Evolutionary conservation across 1,284 basidiomycete genomes (phyloP), one percentile per base, ranked within the genome.

Genomic region (Moesziomyces antarcticus): DNA sequence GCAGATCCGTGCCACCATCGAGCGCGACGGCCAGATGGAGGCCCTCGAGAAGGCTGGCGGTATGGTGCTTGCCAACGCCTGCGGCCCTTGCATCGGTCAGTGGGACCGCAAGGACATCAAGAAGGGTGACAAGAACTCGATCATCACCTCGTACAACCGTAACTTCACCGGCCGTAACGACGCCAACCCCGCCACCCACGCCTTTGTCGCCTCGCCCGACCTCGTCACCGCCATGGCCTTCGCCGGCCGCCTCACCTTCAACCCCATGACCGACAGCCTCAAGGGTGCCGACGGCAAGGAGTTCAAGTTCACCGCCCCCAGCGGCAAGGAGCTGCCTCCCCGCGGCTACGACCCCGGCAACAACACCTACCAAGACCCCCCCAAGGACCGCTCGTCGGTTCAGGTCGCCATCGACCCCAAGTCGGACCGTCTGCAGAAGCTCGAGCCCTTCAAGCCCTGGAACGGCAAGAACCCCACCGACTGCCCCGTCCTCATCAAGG

Each of bases 101-200:
- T 99, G 97, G 97, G 94, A 99, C 87, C 90, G 96, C 84, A 87
- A 90, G 80, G 97, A 99, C 83, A 92, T 98, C 63, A 91, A 92
- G 89, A 99, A 95, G 90, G 96, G 96, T 83, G 93, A 93, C 81
- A 88, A 89, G 84, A 99, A 99, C 91, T 84, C 97, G 68, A 85
- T 85, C 88, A 93, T 98, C 87, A 97, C 96, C 56, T 98, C 95
- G 25, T 99, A 99, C 91, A 99, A 99, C 91, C 94, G 97, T 86
- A 99, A 99, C 91, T 99, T 99, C 88, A 98, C 96, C 79, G 96
- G 94, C 71, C 94, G 96, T 86, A 99, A 99, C 87, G 97, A 99
- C 85, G 96, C 96, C 81, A 99, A 99, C 90, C 94, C 95, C 40
- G 94, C 94, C 73, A 99, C 97, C 51, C 96, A 98, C 86, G 94